Base-by-base conservation (phyloP, 768 basidiomycete genomes). In the Russula dissimulans region DNA sequence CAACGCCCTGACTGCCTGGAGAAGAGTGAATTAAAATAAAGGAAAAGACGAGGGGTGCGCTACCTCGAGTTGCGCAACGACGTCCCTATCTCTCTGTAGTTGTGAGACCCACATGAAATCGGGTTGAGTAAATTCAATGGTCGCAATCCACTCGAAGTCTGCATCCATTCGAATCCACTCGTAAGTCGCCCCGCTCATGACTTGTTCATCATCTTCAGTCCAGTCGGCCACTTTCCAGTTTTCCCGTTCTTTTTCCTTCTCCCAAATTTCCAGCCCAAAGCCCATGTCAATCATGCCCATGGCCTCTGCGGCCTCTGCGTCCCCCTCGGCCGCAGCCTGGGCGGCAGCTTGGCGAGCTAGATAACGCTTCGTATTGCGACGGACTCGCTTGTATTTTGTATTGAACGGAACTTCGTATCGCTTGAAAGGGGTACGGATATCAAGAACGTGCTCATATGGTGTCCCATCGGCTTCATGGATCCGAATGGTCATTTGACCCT, bases 151-250 rank as follows among this genome's bases (percentile, higher is more conserved):
- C 74, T 99, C 97, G 71, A 97, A 95, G 70, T 99, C 97, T 15
- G 97, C 94, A 69, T 99, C 97, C 80, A 98, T 91, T 63, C 97
- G 79, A 60, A 99, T 98, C 95, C 95, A 99, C 73, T 99, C 97
- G 72, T 97, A 99, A 3, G 93, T 95, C 63, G 95, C 95, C 17
- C 91, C 91, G 42, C 88, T 86, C 91, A 98, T 95, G 45, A 81
- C 78, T 61, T 87, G 85, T 69, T 97, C 95, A 61, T 98, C 94
- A 66, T 97, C 93, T 68, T 97, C 95, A 5, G 89, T 91, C 97
- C 97, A 98, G 71, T 98, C 95, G 6, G 89, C 89, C 4, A 98
- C 95, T 71, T 89, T 90, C 97, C 95, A 98, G 62, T 87, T 87
- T 71, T 92, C 89, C 47, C 91, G 83, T 69, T 93, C 91, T 68